These are phyloP conservation scores for Tardiomyces blankii DNA, from an alignment of 1,139 yeast species.

Conservation along the genomic window DNA sequence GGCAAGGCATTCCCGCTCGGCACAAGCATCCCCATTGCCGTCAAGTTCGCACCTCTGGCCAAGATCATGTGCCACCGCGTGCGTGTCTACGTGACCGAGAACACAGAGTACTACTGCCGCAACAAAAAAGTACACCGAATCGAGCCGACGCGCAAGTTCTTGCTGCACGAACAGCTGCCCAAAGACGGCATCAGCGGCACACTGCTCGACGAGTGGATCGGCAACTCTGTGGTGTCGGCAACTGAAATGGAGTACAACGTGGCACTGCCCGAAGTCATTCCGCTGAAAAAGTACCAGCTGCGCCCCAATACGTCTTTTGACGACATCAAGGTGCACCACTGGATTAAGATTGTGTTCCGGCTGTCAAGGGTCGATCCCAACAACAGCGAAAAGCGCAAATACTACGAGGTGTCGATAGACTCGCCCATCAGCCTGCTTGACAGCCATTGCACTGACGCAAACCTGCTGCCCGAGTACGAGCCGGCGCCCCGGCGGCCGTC, in stretches of 20 bases:
- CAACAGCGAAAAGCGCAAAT: conserved; percentile 55
- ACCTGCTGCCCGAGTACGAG: conserved; percentile 29
- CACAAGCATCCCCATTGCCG: conserved; percentile 72
- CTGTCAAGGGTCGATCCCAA: conserved; percentile 52
- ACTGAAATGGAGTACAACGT: conserved; percentile 74
- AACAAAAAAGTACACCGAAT: conserved; percentile 80
- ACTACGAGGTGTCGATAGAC: conserved; percentile 85
- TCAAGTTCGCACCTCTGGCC: conserved; percentile 75
- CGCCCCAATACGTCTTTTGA: conserved; percentile 79
- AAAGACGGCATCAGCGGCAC: conserved; percentile 32
- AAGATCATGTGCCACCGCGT: conserved; percentile 81
- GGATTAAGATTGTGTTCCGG: conserved; percentile 82
- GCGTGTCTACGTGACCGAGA: conserved; percentile 76
- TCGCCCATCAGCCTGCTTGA: conserved; percentile 77
- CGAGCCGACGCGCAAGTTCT: conserved; percentile 76
- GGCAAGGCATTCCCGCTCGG: conserved; percentile 71
- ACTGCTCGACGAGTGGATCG: conserved; percentile 32
- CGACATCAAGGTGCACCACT: conserved; percentile 78
- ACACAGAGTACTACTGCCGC: conserved; percentile 78
- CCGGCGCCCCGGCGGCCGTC: conserved; percentile 2
- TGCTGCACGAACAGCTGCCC: conserved; percentile 73
- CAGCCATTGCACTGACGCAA: conserved; percentile 27
- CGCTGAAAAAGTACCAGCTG: conserved; percentile 34
- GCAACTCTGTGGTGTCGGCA: conserved; percentile 27
- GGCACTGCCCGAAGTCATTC: conserved; percentile 56